Evolutionary conservation across 768 basidiomycete species (phyloP), one percentile per base, ranked within the genome.

Genomic region (Agaricus subrufescens): DNA sequence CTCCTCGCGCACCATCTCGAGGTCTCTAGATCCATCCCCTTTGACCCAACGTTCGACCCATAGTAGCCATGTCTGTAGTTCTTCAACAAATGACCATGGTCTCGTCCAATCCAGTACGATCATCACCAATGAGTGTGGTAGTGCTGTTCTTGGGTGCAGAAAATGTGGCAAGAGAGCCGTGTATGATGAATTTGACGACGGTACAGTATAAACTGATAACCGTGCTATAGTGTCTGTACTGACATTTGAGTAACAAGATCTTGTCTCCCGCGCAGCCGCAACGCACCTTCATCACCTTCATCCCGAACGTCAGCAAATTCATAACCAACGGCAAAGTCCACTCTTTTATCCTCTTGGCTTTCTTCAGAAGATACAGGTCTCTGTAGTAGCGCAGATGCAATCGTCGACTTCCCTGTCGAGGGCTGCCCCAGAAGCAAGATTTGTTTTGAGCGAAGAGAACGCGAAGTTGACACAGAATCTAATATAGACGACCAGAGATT

Each of bases 401-500:
- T 71, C 0, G 86, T 78, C 1, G 87, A 89, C 68, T 94, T 94
- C 58, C 93, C 92, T 0, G 87, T 80, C 2, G 80, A 78, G 0
- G 89, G 85, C 58, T 90, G 83, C 44, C 91, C 94, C 3, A 98
- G 82, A 1, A 98, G 63, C 45, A 98, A 75, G 27, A 96, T 76
- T 66, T 95, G 91, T 71, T 95, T 97, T 19, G 90, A 86, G 14
- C 89, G 89, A 65, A 85, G 89, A 10, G 87, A 83, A 52, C 91
- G 82, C 38, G 88, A 83, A 29, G 85, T 84, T 1, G 92, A 90
- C 26, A 96, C 87, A 11, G 87, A 86, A 71, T 94, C 86, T 4
- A 98, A 79, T 62, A 98, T 98, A 11, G 91, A 90, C 2, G 86
- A 89, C 96, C 96, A 98, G 40, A 98, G 74, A 63, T 95, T 90